Evolutionary conservation across 139 green algal species (phyloP).

Genomic region (Chlamydomonas applanata): DNA sequence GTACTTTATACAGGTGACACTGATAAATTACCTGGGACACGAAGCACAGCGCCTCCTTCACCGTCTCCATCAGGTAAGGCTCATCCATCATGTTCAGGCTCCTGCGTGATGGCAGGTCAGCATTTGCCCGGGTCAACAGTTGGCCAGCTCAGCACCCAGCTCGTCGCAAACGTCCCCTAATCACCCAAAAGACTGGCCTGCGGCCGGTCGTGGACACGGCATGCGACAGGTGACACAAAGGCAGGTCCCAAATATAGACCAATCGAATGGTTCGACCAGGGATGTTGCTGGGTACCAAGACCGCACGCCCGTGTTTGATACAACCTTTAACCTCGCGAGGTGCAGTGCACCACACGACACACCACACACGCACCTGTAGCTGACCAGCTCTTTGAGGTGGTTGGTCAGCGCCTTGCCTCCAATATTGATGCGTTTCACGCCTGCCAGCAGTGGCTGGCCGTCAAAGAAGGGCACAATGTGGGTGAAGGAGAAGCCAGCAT

Average conservation of each 20-base stretch:
- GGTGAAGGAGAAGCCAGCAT: conserved; percentile 78
- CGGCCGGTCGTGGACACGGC: too few relatives aligned
- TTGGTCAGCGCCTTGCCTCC: conserved; percentile 98
- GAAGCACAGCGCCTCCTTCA: conserved; percentile 94
- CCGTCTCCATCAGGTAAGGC: conserved; percentile 84
- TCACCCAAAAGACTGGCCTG: too few relatives aligned
- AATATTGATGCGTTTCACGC: conserved; percentile 84
- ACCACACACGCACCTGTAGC: conserved; percentile 62
- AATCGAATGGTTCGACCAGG: not conserved
- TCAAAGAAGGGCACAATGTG: conserved; percentile 77
- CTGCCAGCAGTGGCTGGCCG: conserved; percentile 31
- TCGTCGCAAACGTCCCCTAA: too few relatives aligned
- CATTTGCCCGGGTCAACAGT: too few relatives aligned
- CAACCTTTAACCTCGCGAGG: too few relatives aligned
- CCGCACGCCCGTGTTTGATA: too few relatives aligned
- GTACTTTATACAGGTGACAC: too few relatives aligned
- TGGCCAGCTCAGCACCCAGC: too few relatives aligned
- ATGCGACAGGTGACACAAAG: too few relatives aligned
- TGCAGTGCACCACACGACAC: too few relatives aligned
- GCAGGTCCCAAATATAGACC: not conserved
- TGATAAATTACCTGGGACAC: conserved; percentile 59
- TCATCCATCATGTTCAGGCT: conserved; percentile 97
- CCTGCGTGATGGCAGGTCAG: too few relatives aligned
- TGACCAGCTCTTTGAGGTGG: conserved; percentile 94
- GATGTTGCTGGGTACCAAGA: too few relatives aligned